Evolutionary conservation across 768 basidiomycete species (phyloP), one percentile per base, ranked within the genome.

Genomic region (Calocybe cyanea): DNA sequence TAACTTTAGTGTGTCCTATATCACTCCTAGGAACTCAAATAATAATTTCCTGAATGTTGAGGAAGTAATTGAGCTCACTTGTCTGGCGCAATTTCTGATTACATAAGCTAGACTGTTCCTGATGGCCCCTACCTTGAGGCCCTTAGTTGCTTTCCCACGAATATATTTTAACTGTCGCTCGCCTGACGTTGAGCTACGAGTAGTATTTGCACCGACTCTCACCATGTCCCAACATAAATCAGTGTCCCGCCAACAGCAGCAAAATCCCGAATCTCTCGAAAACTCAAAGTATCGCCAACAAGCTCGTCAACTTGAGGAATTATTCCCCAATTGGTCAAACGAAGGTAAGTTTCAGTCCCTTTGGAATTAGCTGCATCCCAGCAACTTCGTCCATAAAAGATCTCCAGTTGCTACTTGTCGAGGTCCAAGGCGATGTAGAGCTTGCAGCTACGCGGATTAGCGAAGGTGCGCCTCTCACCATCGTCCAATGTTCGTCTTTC

Each of bases 401-500:
- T 69, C 76, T 92, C 52, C 72, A 77, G 51, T 80, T 83, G 6
- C 70, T 87, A 43, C 74, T 92, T 36, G 51, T 55, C 41, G 89
- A 92, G 63, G 78, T 78, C 17, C 66, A 63, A 30, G 89, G 89
- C 35, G 87, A 91, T 61, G 67, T 81, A 31, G 65, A 85, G 52
- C 54, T 82, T 45, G 89, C 87, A 35, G 85, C 77, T 3, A 75
- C 75, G n/a, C 75, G 82, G 60, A 87, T 92, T 52, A 77, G 69
- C 44, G 90, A 92, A 61, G 89, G 89, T 87, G 17, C 7, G 67
- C 53, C 24, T 2, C 31, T 40, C 48, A 20, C 34, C 13, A 37
- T 31, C 49, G 34, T 49, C 44, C 24, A 46, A 36, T 48, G 10
- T 46, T 43, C 48, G 50, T 49, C 40, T 53, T 43, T 45, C 40